Base-by-base conservation (phyloP, 2,329 filamentous ascomycete species). In the Sarocladium strictum region DNA sequence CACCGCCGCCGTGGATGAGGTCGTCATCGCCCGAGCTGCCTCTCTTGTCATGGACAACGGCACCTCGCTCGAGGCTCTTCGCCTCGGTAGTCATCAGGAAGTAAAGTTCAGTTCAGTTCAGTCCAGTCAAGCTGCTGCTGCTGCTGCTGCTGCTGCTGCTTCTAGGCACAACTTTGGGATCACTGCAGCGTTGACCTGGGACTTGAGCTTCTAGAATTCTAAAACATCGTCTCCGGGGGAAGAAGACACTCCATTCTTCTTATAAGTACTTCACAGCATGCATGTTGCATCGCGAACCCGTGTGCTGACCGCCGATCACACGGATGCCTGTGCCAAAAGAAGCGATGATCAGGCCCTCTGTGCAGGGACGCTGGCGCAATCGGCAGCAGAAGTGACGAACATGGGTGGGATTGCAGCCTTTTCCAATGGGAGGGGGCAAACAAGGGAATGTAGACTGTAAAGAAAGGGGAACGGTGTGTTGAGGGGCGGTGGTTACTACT, bases 331-430 rank as follows among this genome's bases (percentile, higher is more conserved):
- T 19, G 24, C n/a, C 43, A 47, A 9, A 47, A 26, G 14, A 21
- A 26, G 19, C n/a, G 12, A 47, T 11, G 43, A 47, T 47, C 47
- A 19, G n/a, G 47, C n/a, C 17, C 7, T 43, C 38, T 23, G 26
- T 15, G 29, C 47, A 51, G 47, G 47, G 47, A 51, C 47, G 47
- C 47, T 51, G 26, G 47, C 47, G 47, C 47, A 51, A 51, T 51
- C 47, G 27, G 7, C 26, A 35, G 47, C 12, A 33, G 15, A 21
- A 35, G 47, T 51, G 47, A 35, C 47, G 47, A 51, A 26, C 11
- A 45, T 21, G 47, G 47, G 26, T 33, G 47, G 17, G n/a, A 33
- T 51, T 47, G 24, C 43, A 47, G 43, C 43, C 29, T 43, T 17
- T 6, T 11, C 9, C 9, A 19, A 7, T n/a, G 17, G 38, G 38